These are phyloP conservation scores for Salvia hispanica DNA, from an alignment of 257 asterid species.

Conservation along the genomic window DNA sequence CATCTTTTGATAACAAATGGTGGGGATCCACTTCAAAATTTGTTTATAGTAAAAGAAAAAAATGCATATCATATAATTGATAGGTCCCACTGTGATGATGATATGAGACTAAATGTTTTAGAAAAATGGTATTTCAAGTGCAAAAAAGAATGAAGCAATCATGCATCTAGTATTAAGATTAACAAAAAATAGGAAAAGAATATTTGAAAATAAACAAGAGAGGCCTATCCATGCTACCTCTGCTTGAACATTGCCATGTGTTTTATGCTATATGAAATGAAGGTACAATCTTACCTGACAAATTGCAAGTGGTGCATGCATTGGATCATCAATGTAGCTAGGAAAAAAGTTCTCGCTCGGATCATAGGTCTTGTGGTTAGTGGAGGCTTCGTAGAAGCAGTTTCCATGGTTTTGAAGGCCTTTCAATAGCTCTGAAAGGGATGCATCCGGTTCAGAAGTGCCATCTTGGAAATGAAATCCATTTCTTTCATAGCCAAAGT, in stretches of 20 bases:
- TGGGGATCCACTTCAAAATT: neutral
- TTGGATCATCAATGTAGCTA: too few species aligned
- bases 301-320: constrained; percentile 24
- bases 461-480: constrained; percentile 69
- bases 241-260: constrained; percentile 24
- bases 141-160: neutral
- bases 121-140: neutral
- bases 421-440: constrained; percentile 57
- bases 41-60: neutral
- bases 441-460: constrained; percentile 69
- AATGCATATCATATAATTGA: too few species aligned
- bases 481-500: constrained; percentile 59
- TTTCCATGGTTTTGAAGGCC: constrained; percentile 48
- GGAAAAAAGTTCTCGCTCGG: neutral
- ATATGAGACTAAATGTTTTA: neutral
- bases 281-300: constrained; percentile 25
- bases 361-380: constrained; percentile 24
- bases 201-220: neutral
- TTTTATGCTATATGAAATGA: constrained; percentile 4
- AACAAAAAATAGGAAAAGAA: neutral
- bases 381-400: constrained; percentile 38
- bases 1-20: neutral
- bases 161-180: neutral
- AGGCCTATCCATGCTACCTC: constrained; percentile 32
- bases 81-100: constrained; percentile 7